phyloP scores from a whole-genome alignment of 805 yeast genomes.

The Komagataella kurtzmanii region DNA sequence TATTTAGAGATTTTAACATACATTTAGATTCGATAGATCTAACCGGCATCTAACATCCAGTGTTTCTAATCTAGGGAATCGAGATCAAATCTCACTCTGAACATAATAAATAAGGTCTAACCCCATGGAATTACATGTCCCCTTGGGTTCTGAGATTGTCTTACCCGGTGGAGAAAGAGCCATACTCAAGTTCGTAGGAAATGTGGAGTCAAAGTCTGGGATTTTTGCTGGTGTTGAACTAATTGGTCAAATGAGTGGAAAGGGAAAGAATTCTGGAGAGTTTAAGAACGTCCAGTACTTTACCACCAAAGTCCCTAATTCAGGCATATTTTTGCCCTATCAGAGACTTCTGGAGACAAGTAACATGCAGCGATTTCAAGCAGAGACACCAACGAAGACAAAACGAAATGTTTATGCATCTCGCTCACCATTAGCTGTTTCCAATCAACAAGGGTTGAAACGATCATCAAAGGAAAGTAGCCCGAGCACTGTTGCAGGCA shows the following conservation, averaged over 20 bases:
- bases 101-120: background rate
- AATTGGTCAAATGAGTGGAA: constrained; percentile 41
- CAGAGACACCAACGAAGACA: constrained; percentile 3
- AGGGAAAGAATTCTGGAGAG: constrained; percentile 82
- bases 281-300: constrained; percentile 65
- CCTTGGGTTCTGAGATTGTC: constrained; percentile 9
- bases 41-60: background rate
- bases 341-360: constrained; percentile 21
- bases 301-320: constrained; percentile 41
- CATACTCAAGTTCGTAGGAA: constrained; percentile 55
- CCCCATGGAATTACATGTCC: background rate
- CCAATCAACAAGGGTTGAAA: constrained; percentile 2
- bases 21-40: background rate
- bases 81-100: background rate
- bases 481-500: background rate
- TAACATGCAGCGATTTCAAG: constrained; percentile 2
- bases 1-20: background rate
- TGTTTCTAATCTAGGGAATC: background rate
- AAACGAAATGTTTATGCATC: background rate
- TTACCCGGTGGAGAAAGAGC: constrained; percentile 66
- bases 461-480: background rate
- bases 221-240: constrained; percentile 82
- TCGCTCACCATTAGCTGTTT: constrained; percentile 4
- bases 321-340: constrained; percentile 67
- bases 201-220: constrained; percentile 60